Evolutionary conservation across 768 basidiomycete genomes (phyloP).

Genomic region (Cystobasidium onofrii): DNA sequence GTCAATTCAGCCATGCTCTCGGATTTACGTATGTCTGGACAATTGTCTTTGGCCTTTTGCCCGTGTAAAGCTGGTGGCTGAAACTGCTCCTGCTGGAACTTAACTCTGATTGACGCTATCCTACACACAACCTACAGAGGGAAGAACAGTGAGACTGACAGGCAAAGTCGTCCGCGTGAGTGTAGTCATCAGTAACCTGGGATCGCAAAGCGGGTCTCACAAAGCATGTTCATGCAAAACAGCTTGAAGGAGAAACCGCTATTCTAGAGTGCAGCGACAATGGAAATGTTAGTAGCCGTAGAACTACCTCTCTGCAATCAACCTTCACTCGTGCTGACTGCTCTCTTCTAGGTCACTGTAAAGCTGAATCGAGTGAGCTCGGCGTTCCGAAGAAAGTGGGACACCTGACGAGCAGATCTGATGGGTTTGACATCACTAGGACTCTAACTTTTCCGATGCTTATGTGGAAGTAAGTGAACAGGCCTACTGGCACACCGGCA

Average conservation of each 20-base stretch:
- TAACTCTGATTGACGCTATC: background rate
- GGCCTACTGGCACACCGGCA: background rate
- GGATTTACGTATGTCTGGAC: slow-evolving; percentile 7
- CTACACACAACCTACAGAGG: background rate
- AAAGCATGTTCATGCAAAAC: background rate
- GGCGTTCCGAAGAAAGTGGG: background rate
- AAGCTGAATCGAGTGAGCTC: slow-evolving; percentile 23
- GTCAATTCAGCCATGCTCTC: slow-evolving; percentile 26
- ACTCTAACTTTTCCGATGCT: slow-evolving; percentile 26
- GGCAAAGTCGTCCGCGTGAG: slow-evolving; percentile 26
- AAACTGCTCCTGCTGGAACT: background rate
- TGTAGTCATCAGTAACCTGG: too few relatives aligned
- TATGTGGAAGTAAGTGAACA: slow-evolving; percentile 11
- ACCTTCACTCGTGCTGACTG: background rate
- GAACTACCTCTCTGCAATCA: background rate
- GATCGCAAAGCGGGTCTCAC: too few relatives aligned
- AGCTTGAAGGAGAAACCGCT: slow-evolving; percentile 29
- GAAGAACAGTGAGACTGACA: slow-evolving; percentile 13
- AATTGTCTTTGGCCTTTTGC: too few relatives aligned
- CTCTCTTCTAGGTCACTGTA: background rate
- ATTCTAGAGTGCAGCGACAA: slow-evolving; percentile 18
- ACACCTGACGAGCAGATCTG: background rate
- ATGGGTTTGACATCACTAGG: background rate
- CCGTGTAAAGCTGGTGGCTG: too few relatives aligned
- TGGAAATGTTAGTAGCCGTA: background rate